Evolutionary conservation across 192 early-diverging fungal species (phyloP).

Genomic region (Dimargaris xerosporica): DNA sequence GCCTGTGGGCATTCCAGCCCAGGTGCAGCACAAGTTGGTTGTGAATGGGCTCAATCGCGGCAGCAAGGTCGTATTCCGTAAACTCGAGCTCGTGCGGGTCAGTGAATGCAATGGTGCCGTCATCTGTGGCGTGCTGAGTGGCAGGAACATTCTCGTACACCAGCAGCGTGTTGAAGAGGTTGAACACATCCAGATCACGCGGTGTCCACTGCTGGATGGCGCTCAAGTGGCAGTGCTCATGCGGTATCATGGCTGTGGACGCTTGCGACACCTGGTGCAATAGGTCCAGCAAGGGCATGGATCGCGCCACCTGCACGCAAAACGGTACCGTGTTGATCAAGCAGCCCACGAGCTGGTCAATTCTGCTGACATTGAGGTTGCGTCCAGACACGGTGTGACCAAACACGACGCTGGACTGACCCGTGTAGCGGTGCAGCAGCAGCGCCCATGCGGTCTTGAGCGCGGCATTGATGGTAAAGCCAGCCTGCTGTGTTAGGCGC

Average conservation of each 20-base stretch:
- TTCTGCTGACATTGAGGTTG: background rate
- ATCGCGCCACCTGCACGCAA: background rate
- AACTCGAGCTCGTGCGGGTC: background rate
- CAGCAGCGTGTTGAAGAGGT: background rate
- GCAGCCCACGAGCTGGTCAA: background rate
- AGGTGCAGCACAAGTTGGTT: background rate
- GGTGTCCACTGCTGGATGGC: background rate
- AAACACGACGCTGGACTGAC: background rate
- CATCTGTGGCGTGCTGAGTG: background rate
- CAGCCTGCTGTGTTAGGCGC: background rate
- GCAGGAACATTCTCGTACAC: background rate
- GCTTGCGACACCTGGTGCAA: background rate
- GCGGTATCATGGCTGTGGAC: background rate
- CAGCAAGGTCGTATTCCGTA: background rate
- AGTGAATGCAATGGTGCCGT: background rate
- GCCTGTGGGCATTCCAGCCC: background rate
- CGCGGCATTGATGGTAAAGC: background rate
- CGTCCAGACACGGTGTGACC: background rate
- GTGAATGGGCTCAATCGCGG: background rate
- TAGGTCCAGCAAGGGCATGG: background rate
- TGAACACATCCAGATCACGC: background rate
- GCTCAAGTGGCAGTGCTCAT: background rate
- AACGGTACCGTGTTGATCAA: background rate
- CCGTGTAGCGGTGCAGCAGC: background rate
- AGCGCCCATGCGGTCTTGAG: constrained; percentile 5